Conservation (phyloP, 305 asterid species). For the Salvia sclarea region DNA sequence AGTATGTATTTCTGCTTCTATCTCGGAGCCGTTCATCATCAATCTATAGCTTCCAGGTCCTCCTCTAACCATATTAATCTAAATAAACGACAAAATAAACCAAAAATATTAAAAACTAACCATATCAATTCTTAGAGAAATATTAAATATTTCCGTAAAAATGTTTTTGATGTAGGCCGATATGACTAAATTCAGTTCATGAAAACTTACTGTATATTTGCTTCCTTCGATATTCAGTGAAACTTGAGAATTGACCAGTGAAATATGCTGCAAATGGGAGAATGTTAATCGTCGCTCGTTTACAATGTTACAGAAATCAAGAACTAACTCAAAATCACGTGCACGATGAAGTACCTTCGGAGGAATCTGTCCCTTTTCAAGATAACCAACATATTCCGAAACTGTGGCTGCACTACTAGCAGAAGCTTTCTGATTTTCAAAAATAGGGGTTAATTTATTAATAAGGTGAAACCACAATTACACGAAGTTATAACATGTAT, state of each 20-base stretch:
- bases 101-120: constrained; percentile 22
- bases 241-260: constrained; percentile 92
- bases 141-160: neutral
- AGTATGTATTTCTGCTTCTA: constrained; percentile 98
- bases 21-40: constrained; percentile 77
- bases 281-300: constrained; percentile 29
- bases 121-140: neutral
- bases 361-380: constrained; percentile 98
- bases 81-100: constrained; percentile 30
- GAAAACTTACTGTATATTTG: constrained; percentile 85
- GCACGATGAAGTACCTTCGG: constrained; percentile 67
- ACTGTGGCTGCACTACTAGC: constrained; percentile 95
- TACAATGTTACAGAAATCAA: constrained; percentile 12
- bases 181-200: constrained; percentile 9
- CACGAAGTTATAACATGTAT: neutral
- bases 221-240: constrained; percentile 97
- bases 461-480: constrained; percentile 7
- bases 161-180: too few relatives aligned
- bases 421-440: constrained; percentile 88
- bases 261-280: constrained; percentile 79
- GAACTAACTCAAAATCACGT: constrained; percentile 23
- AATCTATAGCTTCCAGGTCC: constrained; percentile 96
- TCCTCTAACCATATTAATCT: constrained; percentile 90
- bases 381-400: constrained; percentile 96
- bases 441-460: constrained; percentile 32